A percentile compares a stretch with the other conserved stretches of the same genome.
Evolutionary conservation across 768 basidiomycete genomes (phyloP).

Genomic region (Boletus rubroflammeus): DNA sequence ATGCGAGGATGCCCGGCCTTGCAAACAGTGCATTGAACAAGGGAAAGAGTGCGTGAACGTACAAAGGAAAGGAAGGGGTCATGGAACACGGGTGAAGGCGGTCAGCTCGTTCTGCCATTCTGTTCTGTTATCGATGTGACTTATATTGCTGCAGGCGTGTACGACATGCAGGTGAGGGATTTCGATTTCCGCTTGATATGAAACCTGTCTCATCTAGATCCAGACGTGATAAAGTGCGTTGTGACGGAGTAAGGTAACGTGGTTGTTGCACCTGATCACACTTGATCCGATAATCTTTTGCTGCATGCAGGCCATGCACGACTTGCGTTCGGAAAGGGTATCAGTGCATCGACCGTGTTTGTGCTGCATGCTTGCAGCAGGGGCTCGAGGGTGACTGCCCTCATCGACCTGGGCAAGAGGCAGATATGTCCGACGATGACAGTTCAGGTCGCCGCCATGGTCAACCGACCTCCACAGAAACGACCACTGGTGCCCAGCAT

Average conservation of each 20-base stretch:
- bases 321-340: conserved; percentile 49
- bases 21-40: conserved; percentile 46
- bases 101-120: conserved; percentile 35
- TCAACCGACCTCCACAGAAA: conserved; percentile 4
- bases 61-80: conserved; percentile 51
- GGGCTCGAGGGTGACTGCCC: conserved; percentile 45
- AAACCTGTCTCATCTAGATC: conserved; percentile 14
- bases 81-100: conserved; percentile 58
- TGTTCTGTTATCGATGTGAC: conserved; percentile 5
- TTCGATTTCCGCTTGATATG: conserved; percentile 1
- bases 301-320: conserved; percentile 43
- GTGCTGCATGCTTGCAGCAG: conserved; percentile 42
- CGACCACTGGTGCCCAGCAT: conserved; percentile 2
- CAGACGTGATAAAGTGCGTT: conserved; percentile 61
- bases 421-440: conserved; percentile 28
- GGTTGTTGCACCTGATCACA: not conserved
- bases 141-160: conserved; percentile 45
- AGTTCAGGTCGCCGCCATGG: conserved; percentile 3
- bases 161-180: conserved; percentile 51
- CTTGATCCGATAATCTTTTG: conserved; percentile 5
- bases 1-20: conserved; percentile 59
- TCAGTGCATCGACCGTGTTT: conserved; percentile 50
- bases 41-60: conserved; percentile 47
- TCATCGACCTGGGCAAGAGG: conserved; percentile 32
- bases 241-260: conserved; percentile 53